Conservation (phyloP, 1,284 basidiomycete species). For the Sanghuangporus baumii region DNA sequence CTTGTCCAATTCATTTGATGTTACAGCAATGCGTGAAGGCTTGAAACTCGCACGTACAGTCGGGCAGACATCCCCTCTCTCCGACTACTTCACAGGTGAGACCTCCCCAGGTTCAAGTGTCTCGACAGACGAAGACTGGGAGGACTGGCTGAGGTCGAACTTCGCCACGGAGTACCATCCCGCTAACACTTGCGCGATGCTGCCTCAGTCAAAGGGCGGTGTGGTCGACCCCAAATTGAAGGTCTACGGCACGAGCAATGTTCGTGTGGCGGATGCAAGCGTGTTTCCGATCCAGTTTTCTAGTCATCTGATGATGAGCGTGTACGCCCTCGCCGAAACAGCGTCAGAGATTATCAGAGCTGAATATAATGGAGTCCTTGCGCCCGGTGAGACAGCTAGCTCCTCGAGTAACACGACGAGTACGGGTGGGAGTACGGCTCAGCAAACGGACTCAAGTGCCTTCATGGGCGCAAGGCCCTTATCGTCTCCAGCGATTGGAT, state of each 20-base stretch:
- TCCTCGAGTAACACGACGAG: not conserved
- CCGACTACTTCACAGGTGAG: slow-evolving; percentile 31
- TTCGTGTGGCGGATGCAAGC: slow-evolving; percentile 47
- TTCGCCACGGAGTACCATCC: slow-evolving; percentile 52
- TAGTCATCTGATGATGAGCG: slow-evolving; percentile 48
- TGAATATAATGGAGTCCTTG: not conserved
- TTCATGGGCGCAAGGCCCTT: not conserved
- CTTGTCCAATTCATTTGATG: slow-evolving; percentile 47
- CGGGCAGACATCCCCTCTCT: slow-evolving; percentile 36
- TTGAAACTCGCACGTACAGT: slow-evolving; percentile 48
- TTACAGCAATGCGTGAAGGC: slow-evolving; percentile 50
- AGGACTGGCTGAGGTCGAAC: slow-evolving; percentile 36
- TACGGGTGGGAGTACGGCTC: not conserved
- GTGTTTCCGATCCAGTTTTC: slow-evolving; percentile 50
- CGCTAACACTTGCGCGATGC: slow-evolving; percentile 57
- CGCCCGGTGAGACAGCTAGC: not conserved
- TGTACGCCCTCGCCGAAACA: slow-evolving; percentile 55
- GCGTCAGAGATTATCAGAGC: slow-evolving; percentile 9
- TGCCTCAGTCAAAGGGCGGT: slow-evolving; percentile 54
- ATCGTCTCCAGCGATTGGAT: not conserved
- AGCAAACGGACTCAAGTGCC: not conserved
- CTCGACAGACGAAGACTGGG: slow-evolving; percentile 40
- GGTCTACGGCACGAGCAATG: slow-evolving; percentile 58
- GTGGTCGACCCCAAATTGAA: slow-evolving; percentile 58
- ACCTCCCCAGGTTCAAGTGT: slow-evolving; percentile 35